Conservation (phyloP, 495 filamentous ascomycete species). For the Penicillium crystallinum region DNA sequence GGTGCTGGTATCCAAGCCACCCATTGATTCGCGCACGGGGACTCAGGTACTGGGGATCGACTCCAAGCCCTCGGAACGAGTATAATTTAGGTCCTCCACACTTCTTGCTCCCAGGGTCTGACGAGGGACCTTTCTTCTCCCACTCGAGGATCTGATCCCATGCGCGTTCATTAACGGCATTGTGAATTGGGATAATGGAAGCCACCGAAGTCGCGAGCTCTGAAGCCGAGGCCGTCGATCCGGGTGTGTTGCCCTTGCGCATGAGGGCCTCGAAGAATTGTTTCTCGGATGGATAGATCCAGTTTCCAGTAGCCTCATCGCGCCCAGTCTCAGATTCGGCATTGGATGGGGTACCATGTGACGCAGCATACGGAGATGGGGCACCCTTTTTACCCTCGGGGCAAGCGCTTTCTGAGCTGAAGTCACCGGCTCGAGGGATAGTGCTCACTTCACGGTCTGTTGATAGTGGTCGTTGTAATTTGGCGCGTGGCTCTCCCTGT, state of each 20-base stretch:
- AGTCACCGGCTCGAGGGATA: slow-evolving; percentile 64
- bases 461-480: slow-evolving; percentile 41
- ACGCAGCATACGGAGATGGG: slow-evolving; percentile 32
- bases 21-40: slow-evolving; percentile 79
- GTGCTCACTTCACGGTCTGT: slow-evolving; percentile 71
- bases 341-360: slow-evolving; percentile 55
- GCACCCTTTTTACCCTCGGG: slow-evolving; percentile 23
- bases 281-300: slow-evolving; percentile 93
- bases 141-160: slow-evolving; percentile 80
- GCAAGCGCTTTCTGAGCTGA: slow-evolving; percentile 25
- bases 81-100: slow-evolving; percentile 81
- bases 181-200: slow-evolving; percentile 93
- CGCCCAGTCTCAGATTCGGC: slow-evolving; percentile 65
- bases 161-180: slow-evolving; percentile 89
- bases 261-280: slow-evolving; percentile 95
- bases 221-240: slow-evolving; percentile 33
- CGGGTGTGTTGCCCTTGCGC: slow-evolving; percentile 60
- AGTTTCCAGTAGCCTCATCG: slow-evolving; percentile 66
- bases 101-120: slow-evolving; percentile 47
- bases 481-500: slow-evolving; percentile 28
- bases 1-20: slow-evolving; percentile 76
- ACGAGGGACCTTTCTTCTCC: slow-evolving; percentile 60
- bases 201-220: slow-evolving; percentile 66
- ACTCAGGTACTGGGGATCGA: slow-evolving; percentile 62
- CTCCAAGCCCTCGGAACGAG: slow-evolving; percentile 68